Percentiles rank a stretch among this genome's conserved stretches.
These are phyloP conservation scores for Stephania cephalantha DNA, from an alignment of 164 flowering plant species.

Conservation along the genomic window DNA sequence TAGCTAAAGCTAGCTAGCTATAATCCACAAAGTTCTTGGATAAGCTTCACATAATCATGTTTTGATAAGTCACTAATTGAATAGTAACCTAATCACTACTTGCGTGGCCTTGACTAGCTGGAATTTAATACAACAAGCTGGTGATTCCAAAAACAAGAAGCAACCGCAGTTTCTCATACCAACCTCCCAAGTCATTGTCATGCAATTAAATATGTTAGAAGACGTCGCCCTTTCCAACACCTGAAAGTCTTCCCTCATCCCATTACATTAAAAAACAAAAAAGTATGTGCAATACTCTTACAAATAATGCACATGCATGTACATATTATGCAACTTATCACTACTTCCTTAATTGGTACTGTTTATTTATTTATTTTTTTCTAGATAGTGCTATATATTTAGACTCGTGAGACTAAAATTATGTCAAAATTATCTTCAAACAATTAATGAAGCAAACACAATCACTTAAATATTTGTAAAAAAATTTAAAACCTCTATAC, in stretches of 20 bases:
- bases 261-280: too few species aligned
- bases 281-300: too few species aligned
- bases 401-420: too few species aligned
- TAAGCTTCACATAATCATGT: neutral
- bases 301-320: too few species aligned
- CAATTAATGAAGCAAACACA: too few species aligned
- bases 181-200: neutral
- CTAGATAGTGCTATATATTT: too few species aligned
- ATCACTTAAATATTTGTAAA: too few species aligned
- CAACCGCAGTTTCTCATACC: neutral
- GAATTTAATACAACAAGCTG: neutral
- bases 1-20: neutral
- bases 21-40: neutral
- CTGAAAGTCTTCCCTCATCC: neutral
- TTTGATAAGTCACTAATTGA: neutral
- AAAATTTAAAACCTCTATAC: too few species aligned
- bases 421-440: too few species aligned
- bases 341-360: too few species aligned
- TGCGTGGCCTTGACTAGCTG: neutral
- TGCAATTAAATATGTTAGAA: neutral
- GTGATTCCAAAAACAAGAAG: neutral
- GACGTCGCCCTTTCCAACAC: neutral
- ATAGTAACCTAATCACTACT: neutral
- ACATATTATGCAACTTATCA: too few species aligned
- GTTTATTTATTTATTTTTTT: too few species aligned